Evolutionary conservation across 2,329 filamentous ascomycete species (phyloP).

Genomic region (Ambrosiella beaveri): DNA sequence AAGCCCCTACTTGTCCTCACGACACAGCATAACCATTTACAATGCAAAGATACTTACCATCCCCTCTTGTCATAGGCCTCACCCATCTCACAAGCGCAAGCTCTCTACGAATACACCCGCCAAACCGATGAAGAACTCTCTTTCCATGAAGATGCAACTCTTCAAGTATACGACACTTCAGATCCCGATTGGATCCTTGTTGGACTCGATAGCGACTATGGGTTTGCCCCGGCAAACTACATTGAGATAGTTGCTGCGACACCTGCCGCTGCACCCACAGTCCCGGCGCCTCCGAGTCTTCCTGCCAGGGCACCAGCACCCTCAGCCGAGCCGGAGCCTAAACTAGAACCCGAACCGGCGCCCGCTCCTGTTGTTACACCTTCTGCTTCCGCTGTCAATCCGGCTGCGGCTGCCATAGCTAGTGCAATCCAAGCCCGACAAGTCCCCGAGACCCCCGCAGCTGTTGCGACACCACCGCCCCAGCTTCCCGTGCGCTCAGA

Average conservation of each 20-base stretch:
- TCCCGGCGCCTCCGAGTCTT: constrained; percentile 27
- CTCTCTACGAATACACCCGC: constrained; percentile 94
- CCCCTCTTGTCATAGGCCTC: constrained; percentile 28
- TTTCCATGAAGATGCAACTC: constrained; percentile 70
- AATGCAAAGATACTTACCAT: not conserved
- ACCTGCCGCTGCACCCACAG: constrained; percentile 27
- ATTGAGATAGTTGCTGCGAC: constrained; percentile 47
- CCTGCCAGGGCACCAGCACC: constrained; percentile 25
- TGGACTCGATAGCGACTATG: constrained; percentile 67
- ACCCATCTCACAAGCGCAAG: constrained; percentile 49
- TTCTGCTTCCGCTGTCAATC: constrained; percentile 18
- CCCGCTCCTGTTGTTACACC: not conserved
- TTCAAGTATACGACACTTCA: constrained; percentile 74
- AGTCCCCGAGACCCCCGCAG: constrained; percentile 11
- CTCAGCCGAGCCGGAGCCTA: constrained; percentile 21
- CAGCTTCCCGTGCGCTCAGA: constrained; percentile 16
- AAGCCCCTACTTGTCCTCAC: not conserved
- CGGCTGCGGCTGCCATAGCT: constrained; percentile 38
- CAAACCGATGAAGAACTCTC: constrained; percentile 97
- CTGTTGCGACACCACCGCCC: constrained; percentile 16
- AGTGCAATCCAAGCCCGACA: constrained; percentile 34
- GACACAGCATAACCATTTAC: not conserved
- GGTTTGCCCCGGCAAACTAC: constrained; percentile 92
- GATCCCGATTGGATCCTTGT: constrained; percentile 96
- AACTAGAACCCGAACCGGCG: constrained; percentile 16